Evolutionary conservation across 306 rosid genomes (phyloP).

Genomic region (Nissolia schottii): DNA sequence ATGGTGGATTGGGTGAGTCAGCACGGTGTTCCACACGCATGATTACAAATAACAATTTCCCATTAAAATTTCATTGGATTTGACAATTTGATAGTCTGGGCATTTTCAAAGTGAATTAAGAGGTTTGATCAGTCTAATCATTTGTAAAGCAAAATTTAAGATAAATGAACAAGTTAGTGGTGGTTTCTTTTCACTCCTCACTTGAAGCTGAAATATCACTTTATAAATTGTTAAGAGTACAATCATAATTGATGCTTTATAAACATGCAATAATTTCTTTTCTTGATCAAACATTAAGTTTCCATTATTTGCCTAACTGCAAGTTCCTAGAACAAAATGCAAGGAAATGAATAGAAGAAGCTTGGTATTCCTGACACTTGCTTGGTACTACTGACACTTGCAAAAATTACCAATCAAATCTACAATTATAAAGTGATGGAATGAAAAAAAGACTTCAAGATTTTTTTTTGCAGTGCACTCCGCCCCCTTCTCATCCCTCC

Average conservation of each 20-base stretch:
- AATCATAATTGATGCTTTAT: too few relatives aligned
- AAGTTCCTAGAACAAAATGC: not conserved
- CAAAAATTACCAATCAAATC: constrained; percentile 16
- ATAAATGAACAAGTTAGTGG: too few relatives aligned
- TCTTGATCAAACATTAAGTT: not conserved
- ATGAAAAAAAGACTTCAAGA: constrained; percentile 11
- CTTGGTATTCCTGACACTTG: constrained; percentile 24
- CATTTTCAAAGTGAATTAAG: not conserved
- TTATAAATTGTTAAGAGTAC: too few relatives aligned
- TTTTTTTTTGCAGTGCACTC: not conserved
- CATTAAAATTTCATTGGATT: not conserved
- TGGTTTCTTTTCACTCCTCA: too few relatives aligned
- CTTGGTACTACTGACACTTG: constrained; percentile 24
- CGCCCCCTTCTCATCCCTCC: not conserved
- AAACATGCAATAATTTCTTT: too few relatives aligned
- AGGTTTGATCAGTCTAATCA: not conserved
- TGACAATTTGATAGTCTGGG: not conserved
- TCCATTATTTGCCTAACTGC: not conserved
- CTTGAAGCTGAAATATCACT: too few relatives aligned
- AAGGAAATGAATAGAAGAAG: constrained; percentile 6
- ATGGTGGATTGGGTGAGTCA: too few relatives aligned
- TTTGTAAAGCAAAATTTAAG: too few relatives aligned
- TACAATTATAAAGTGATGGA: constrained; percentile 18
- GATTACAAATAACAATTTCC: too few relatives aligned
- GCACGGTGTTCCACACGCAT: too few relatives aligned